Base-by-base conservation (phyloP, 805 yeast genomes). In the Lipomyces kockii region DNA sequence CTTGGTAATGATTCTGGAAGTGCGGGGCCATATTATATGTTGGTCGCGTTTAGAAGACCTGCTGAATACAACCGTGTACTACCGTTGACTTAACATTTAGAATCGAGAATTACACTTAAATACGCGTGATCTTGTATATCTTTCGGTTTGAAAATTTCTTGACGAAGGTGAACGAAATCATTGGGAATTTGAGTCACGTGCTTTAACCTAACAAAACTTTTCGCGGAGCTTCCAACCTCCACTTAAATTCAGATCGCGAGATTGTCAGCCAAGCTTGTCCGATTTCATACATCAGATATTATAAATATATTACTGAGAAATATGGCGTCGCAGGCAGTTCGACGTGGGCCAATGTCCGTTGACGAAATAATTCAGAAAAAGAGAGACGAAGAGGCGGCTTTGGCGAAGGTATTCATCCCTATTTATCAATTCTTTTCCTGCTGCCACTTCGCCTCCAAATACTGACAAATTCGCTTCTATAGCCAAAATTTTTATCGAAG, bases 401-500 rank as follows among this genome's bases (percentile, higher is more conserved):
- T 57, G 49, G 60, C 58, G n/a, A 70, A 66, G 67, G 72, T 69
- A 59, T 29, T 39, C 17, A 11, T 32, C n/a, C 12, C 22, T 7
- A 3, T 37, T 11, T 14, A 12, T 43, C 49, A 11, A n/a, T 17
- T 8, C 39, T 9, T 6, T 5, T n/a, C 8, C 49, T n/a, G 17
- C 49, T 29, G 22, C n/a, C 8, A 3, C 11, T 32, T 55, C 7
- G 25, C 25, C 14, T 27, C 1, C 14, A 29, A 32, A 12, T 11
- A 49, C 32, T 20, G 54, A 62, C 68, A 22, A 61, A 60, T n/a
- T 57, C 25, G 9, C 25, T 64, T 7, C 75, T 43, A 43, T 8
- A 78, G 68, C 85, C 84, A 1, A 76, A 74, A 65, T 86, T 86
- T 73, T 72, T 87, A 7, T 78, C 86, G 9, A 84, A 82, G 72